phyloP scores from a whole-genome alignment of 1,284 basidiomycete species.

The Irpex rosettiformis region DNA sequence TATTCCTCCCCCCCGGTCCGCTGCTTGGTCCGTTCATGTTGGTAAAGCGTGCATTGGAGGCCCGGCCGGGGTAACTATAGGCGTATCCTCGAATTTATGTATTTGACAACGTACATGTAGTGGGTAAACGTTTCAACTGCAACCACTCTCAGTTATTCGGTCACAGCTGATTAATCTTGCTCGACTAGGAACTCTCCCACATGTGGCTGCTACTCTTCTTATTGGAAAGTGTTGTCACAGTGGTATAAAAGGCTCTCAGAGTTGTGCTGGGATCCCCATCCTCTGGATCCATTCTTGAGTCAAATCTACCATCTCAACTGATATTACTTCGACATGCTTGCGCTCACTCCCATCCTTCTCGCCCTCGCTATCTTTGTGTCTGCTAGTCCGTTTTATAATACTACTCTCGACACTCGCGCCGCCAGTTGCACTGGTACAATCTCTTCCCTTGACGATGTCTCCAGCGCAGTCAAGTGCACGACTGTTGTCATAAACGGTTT shows the following conservation, averaged over 20 bases:
- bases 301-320: background rate
- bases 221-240: background rate
- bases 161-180: background rate
- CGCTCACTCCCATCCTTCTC: constrained; percentile 1
- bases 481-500: constrained; percentile 46
- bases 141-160: background rate
- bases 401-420: constrained; percentile 6
- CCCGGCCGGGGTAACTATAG: constrained; percentile 1
- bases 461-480: constrained; percentile 40
- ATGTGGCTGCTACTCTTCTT: background rate
- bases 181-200: background rate
- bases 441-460: constrained; percentile 39
- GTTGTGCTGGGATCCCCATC: no score
- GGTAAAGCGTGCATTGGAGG: background rate
- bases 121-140: no score
- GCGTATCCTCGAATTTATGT: constrained; percentile 1
- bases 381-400: constrained; percentile 1
- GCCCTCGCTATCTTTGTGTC: background rate
- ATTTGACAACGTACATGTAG: no score
- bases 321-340: background rate
- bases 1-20: background rate
- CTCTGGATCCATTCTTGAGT: background rate
- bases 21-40: background rate
- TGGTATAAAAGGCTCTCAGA: background rate
- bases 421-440: constrained; percentile 39